These are phyloP conservation scores for Aspergillus sclerotialis DNA, from an alignment of 2,329 filamentous ascomycete genomes.

Conservation along the genomic window DNA sequence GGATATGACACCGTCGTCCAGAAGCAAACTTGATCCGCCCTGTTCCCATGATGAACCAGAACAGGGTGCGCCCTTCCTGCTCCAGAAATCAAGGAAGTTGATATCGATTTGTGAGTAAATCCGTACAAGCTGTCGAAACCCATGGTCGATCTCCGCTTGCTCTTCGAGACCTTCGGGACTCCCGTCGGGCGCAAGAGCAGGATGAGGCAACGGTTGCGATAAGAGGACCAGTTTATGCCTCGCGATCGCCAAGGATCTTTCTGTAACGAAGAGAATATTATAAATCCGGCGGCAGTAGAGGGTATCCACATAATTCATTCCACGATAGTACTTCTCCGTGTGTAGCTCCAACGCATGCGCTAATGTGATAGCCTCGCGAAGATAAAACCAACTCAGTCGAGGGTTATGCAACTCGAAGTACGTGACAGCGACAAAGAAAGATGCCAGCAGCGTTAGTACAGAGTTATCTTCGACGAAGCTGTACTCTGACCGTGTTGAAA, in stretches of 20 bases:
- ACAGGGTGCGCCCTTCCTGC: background rate
- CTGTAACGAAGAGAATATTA: background rate
- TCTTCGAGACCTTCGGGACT: background rate
- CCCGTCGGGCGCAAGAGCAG: background rate
- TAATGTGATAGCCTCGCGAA: background rate
- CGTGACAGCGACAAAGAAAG: background rate
- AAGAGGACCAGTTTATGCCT: background rate
- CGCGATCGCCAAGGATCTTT: background rate
- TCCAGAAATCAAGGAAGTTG: background rate
- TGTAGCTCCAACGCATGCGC: background rate
- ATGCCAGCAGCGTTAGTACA: background rate
- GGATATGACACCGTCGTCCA: background rate
- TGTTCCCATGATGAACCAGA: background rate
- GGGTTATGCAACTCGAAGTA: background rate
- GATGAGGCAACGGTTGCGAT: background rate
- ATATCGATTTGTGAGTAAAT: background rate
- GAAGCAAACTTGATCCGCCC: background rate
- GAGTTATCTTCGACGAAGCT: background rate
- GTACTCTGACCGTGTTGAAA: background rate
- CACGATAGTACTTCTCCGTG: background rate
- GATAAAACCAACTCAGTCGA: background rate
- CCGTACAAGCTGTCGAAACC: background rate
- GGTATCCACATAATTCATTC: background rate
- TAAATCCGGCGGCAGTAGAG: background rate
- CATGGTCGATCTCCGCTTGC: background rate